phyloP scores from a whole-genome alignment of 768 basidiomycete genomes.

The Cubamyces lactineus region DNA sequence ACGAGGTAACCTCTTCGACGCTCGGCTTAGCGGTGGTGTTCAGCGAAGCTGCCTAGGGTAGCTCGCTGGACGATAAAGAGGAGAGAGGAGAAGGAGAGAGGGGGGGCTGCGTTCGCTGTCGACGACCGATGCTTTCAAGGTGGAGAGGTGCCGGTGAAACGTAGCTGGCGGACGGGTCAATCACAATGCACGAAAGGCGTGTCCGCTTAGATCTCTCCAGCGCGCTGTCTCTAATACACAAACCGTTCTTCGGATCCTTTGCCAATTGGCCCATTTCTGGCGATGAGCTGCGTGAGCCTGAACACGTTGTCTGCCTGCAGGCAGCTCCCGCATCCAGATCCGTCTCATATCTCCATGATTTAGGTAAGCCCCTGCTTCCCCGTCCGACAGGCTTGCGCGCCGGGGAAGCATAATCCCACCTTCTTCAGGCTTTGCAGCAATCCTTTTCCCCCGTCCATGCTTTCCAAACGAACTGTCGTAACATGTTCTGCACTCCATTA shows the following conservation, averaged over 20 bases:
- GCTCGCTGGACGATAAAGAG: conserved; percentile 18
- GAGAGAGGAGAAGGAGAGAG: conserved; percentile 11
- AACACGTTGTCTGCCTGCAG: conserved; percentile 39
- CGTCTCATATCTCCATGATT: conserved; percentile 31
- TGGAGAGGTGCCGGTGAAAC: conserved; percentile 28
- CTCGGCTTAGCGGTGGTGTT: conserved; percentile 5
- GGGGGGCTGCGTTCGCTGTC: conserved; percentile 26
- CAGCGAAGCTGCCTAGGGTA: conserved; percentile 20
- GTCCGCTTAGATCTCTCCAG: conserved; percentile 32
- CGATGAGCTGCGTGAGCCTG: conserved; percentile 28
- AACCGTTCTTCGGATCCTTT: conserved; percentile 26
- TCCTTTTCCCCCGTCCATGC: conserved; percentile 11
- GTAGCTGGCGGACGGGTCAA: conserved; percentile 29
- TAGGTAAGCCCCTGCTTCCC: conserved; percentile 32
- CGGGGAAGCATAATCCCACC: conserved; percentile 12
- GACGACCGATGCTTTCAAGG: conserved; percentile 33
- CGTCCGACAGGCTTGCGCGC: conserved; percentile 24
- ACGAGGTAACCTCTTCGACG: conserved; percentile 23
- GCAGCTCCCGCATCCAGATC: conserved; percentile 31
- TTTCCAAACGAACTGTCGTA: conserved; percentile 4
- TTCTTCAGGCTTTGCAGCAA: conserved; percentile 11
- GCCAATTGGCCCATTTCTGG: conserved; percentile 34
- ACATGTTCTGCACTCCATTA: conserved; percentile 9
- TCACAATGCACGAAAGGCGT: conserved; percentile 34
- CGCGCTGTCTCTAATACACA: conserved; percentile 29